phyloP scores from a whole-genome alignment of 768 basidiomycete species.

The Suillus plorans region DNA sequence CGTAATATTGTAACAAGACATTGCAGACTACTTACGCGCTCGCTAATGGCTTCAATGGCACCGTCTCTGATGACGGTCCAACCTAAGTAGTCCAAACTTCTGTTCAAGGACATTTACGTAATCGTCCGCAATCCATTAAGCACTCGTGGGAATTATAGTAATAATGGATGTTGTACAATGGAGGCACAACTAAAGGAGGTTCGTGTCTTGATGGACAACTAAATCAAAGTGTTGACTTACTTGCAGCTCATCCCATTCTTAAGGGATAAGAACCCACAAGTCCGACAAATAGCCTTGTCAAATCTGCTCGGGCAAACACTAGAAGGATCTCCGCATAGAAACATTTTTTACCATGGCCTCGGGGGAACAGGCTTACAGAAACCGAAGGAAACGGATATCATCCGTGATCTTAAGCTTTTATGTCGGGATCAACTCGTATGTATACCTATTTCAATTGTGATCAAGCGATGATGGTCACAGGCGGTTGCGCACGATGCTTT shows the following conservation, averaged over 20 bases:
- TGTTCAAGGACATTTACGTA: slow-evolving; percentile 19
- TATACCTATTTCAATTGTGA: slow-evolving; percentile 12
- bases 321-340: slow-evolving; percentile 65
- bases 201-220: slow-evolving; percentile 11
- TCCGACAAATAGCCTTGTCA: slow-evolving; percentile 80
- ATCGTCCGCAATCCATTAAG: slow-evolving; percentile 11
- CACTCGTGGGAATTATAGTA: slow-evolving; percentile 21
- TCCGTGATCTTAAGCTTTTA: slow-evolving; percentile 80
- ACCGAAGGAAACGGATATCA: slow-evolving; percentile 60
- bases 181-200: slow-evolving; percentile 43
- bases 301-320: slow-evolving; percentile 82
- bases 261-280: slow-evolving; percentile 83
- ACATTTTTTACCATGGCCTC: slow-evolving; percentile 70
- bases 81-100: neutral
- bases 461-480: slow-evolving; percentile 38
- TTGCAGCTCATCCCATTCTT: slow-evolving; percentile 79
- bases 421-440: slow-evolving; percentile 86
- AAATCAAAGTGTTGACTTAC: slow-evolving; percentile 12
- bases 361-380: slow-evolving; percentile 57
- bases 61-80: neutral
- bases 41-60: slow-evolving; percentile 3
- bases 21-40: slow-evolving; percentile 24
- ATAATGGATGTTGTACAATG: slow-evolving; percentile 20
- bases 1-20: slow-evolving; percentile 75
- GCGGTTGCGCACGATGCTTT: slow-evolving; percentile 93